These are phyloP conservation scores for Pisolithus thermaeus DNA, from an alignment of 1,284 basidiomycete genomes.

Conservation along the genomic window DNA sequence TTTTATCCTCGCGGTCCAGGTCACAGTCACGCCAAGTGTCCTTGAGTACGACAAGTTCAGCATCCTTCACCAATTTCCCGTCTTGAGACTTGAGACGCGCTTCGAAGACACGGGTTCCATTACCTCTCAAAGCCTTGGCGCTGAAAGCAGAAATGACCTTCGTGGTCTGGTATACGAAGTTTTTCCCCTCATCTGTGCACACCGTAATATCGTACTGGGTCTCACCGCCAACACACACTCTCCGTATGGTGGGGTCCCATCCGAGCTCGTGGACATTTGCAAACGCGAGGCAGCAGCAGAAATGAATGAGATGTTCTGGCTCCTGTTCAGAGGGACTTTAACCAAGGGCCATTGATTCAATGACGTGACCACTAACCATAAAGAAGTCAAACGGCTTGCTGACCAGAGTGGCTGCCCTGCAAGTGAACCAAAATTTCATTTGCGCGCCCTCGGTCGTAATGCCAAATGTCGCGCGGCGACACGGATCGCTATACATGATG, in stretches of 20 bases:
- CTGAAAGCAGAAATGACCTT: background rate
- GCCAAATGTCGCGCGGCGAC: slow-evolving; percentile 10
- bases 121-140: background rate
- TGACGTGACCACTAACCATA: background rate
- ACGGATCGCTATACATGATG: slow-evolving; percentile 10
- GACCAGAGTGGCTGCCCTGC: background rate
- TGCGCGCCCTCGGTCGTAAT: slow-evolving; percentile 9
- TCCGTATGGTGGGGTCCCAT: background rate
- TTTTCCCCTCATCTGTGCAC: background rate
- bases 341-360: background rate
- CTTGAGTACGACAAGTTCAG: background rate
- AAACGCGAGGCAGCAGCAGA: background rate
- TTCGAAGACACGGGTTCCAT: background rate
- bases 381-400: background rate
- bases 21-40: background rate
- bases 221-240: background rate
- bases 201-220: background rate
- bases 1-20: background rate
- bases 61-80: background rate
- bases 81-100: background rate
- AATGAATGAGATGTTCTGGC: no score
- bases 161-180: background rate
- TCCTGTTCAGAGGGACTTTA: background rate
- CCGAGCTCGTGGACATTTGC: background rate
- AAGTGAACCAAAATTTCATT: slow-evolving; percentile 7